These are phyloP conservation scores for Cystoderma amianthinum DNA, from an alignment of 768 basidiomycete species.

Conservation along the genomic window DNA sequence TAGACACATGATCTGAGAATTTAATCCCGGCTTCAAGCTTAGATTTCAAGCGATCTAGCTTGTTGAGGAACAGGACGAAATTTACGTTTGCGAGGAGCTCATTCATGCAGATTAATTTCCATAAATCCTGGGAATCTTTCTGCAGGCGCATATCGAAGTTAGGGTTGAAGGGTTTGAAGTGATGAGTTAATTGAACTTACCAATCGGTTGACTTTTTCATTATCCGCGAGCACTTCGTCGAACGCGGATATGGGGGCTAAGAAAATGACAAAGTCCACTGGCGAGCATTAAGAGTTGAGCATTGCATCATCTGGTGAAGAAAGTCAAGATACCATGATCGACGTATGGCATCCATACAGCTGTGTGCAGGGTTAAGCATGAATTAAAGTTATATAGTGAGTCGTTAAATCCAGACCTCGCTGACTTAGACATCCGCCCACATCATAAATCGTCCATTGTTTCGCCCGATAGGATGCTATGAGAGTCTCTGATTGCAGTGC, in stretches of 20 bases:
- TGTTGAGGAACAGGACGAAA: slow-evolving; percentile 71
- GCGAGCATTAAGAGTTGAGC: slow-evolving; percentile 1
- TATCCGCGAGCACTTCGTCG: slow-evolving; percentile 56
- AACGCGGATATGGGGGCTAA: slow-evolving; percentile 61
- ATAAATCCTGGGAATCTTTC: slow-evolving; percentile 28
- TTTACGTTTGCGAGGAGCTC: slow-evolving; percentile 52
- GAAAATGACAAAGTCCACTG: slow-evolving; percentile 62
- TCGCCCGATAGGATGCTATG: no score
- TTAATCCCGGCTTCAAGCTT: slow-evolving; percentile 12
- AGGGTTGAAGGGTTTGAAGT: no score
- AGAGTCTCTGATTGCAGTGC: no score
- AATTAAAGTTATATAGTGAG: not conserved
- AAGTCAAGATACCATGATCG: slow-evolving; percentile 51
- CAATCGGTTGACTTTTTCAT: slow-evolving; percentile 51
- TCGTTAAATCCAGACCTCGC: slow-evolving; percentile 41
- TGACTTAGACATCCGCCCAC: slow-evolving; percentile 56
- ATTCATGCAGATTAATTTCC: slow-evolving; percentile 55
- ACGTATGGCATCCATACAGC: slow-evolving; percentile 68
- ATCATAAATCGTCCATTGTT: slow-evolving; percentile 61
- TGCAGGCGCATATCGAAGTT: not conserved
- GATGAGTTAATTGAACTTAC: no score
- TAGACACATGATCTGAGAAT: not conserved
- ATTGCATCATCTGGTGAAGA: not conserved
- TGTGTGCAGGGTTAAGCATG: slow-evolving; percentile 16
- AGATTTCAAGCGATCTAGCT: slow-evolving; percentile 55